Conservation (phyloP, 768 basidiomycete genomes). For the Tylopilus felleus region DNA sequence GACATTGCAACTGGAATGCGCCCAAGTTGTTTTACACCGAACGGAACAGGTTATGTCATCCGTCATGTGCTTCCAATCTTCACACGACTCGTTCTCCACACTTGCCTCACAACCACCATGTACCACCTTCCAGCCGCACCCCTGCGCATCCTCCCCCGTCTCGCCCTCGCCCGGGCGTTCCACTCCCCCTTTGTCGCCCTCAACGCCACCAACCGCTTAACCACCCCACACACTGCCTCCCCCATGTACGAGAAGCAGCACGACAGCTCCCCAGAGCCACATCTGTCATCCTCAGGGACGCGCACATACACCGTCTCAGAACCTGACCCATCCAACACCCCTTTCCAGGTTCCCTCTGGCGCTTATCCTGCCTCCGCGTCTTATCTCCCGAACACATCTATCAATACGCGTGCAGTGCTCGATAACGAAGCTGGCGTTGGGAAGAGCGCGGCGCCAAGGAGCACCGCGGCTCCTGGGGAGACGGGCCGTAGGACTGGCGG, state of each 20-base stretch:
- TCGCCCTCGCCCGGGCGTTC: slow-evolving; percentile 46
- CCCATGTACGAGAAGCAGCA: slow-evolving; percentile 59
- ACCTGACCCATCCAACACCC: slow-evolving; percentile 58
- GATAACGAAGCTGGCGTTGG: slow-evolving; percentile 44
- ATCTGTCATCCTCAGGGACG: slow-evolving; percentile 41
- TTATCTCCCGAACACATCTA: slow-evolving; percentile 42
- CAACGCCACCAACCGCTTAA: slow-evolving; percentile 36
- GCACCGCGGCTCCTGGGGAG: slow-evolving; percentile 42
- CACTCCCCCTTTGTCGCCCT: slow-evolving; percentile 64
- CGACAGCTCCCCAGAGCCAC: slow-evolving; percentile 50
- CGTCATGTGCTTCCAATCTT: slow-evolving; percentile 18
- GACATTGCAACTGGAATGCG: not conserved
- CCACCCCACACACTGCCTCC: slow-evolving; percentile 30
- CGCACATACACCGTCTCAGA: slow-evolving; percentile 73
- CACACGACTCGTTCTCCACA: slow-evolving; percentile 19
- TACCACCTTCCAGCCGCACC: not conserved
- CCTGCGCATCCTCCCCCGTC: slow-evolving; percentile 5
- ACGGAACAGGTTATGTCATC: slow-evolving; percentile 27
- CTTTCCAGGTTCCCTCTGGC: slow-evolving; percentile 70
- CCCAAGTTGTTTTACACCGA: no score
- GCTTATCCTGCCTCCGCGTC: slow-evolving; percentile 55
- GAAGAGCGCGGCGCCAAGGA: slow-evolving; percentile 45
- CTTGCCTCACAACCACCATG: slow-evolving; percentile 23
- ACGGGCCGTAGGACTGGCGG: slow-evolving; percentile 45
- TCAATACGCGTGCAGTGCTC: slow-evolving; percentile 39